Conservation (phyloP, 208 protist species). For the Trypanosoma conorhini region DNA sequence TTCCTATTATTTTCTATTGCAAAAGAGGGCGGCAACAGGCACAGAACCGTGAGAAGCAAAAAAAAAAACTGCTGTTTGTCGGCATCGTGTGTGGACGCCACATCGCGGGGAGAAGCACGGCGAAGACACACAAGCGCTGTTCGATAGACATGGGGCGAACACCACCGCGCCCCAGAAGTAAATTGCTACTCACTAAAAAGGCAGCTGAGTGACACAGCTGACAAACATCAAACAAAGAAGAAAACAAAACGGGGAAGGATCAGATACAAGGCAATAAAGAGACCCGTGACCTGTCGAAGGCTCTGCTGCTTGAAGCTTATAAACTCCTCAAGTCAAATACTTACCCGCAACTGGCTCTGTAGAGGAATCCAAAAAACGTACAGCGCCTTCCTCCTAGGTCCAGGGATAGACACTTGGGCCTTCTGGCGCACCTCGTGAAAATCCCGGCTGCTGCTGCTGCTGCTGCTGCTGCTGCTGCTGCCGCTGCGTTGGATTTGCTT, state of each 20-base stretch:
- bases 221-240: neutral
- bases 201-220: neutral
- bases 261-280: neutral
- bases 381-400: neutral
- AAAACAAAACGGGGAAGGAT: slow-evolving; percentile 12
- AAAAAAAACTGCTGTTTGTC: neutral
- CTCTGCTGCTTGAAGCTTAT: neutral
- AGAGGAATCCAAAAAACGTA: neutral
- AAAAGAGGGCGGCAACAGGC: neutral
- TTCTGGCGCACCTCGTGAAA: neutral
- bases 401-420: neutral
- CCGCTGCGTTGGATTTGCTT: neutral
- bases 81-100: neutral
- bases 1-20: neutral
- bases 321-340: neutral
- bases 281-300: neutral
- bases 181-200: neutral
- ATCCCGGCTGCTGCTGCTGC: no score
- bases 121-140: slow-evolving; percentile 12
- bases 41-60: slow-evolving; percentile 17
- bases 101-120: neutral
- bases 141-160: neutral
- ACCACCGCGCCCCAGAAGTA: neutral
- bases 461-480: no score
- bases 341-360: neutral